Percentiles rank a stretch among this genome's conserved stretches.
Evolutionary conservation across 2,329 filamentous ascomycete genomes (phyloP).

Genomic region (Neonectria punicea): DNA sequence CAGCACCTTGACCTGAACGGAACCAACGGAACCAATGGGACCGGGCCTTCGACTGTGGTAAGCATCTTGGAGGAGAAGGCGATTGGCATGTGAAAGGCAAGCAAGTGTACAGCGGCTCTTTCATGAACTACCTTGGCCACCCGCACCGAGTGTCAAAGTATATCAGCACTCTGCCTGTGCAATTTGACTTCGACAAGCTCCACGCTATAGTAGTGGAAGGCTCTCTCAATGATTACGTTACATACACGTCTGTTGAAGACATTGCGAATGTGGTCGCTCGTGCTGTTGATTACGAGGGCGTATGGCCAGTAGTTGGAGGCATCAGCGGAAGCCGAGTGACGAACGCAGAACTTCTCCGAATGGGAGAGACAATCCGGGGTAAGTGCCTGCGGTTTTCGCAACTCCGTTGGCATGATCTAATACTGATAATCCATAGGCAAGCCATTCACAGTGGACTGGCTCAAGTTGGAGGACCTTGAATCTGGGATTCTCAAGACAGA

Average conservation of each 20-base stretch:
- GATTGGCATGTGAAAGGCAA: slow-evolving; percentile 28
- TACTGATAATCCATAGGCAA: slow-evolving; percentile 17
- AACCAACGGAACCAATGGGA: slow-evolving; percentile 13
- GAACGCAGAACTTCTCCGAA: slow-evolving; percentile 47
- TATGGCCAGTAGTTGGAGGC: slow-evolving; percentile 55
- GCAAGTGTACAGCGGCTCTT: slow-evolving; percentile 49
- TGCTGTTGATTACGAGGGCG: slow-evolving; percentile 55
- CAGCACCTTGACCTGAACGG: slow-evolving; percentile 28
- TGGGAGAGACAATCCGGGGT: slow-evolving; percentile 55
- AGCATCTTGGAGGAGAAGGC: slow-evolving; percentile 38
- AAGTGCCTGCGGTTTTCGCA: slow-evolving; percentile 9
- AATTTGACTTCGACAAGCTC: slow-evolving; percentile 50
- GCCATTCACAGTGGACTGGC: slow-evolving; percentile 26
- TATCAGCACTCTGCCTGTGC: slow-evolving; percentile 50
- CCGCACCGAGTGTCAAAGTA: slow-evolving; percentile 58
- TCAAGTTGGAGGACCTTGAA: slow-evolving; percentile 32
- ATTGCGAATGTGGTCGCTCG: slow-evolving; percentile 51
- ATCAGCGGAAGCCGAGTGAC: slow-evolving; percentile 52
- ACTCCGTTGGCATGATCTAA: slow-evolving; percentile 30
- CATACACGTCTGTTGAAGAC: slow-evolving; percentile 56
- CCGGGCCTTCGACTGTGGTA: slow-evolving; percentile 27
- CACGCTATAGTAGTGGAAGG: slow-evolving; percentile 56
- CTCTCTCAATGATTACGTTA: slow-evolving; percentile 52
- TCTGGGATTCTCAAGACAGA: slow-evolving; percentile 39
- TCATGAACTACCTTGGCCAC: slow-evolving; percentile 63